These are phyloP conservation scores for Trichosporon sp. DNA, from an alignment of 1,284 basidiomycete genomes.

Conservation along the genomic window DNA sequence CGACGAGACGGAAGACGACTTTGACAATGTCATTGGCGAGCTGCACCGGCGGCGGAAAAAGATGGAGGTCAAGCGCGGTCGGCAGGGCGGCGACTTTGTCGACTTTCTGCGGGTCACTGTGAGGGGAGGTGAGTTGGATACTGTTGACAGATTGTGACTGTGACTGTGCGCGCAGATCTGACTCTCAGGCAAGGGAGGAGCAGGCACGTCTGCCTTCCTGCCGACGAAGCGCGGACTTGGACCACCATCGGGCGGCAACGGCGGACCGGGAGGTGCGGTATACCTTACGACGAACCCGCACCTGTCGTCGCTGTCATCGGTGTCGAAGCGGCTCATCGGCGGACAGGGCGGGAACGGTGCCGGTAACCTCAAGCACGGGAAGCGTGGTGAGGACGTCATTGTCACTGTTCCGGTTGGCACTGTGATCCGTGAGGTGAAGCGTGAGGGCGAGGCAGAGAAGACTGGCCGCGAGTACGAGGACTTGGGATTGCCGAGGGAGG, in stretches of 20 bases:
- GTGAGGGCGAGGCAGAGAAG: slow-evolving; percentile 57
- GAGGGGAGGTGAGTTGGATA: slow-evolving; percentile 57
- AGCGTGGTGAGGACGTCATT: slow-evolving; percentile 62
- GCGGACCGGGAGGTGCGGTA: slow-evolving; percentile 78
- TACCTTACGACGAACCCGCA: slow-evolving; percentile 70
- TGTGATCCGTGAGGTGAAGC: slow-evolving; percentile 67
- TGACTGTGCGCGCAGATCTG: neutral
- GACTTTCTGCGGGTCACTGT: slow-evolving; percentile 72
- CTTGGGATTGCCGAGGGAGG: slow-evolving; percentile 20
- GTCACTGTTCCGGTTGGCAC: slow-evolving; percentile 83
- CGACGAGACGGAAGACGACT: slow-evolving; percentile 21
- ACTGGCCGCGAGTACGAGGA: slow-evolving; percentile 46
- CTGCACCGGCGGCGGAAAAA: slow-evolving; percentile 35
- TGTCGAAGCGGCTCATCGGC: slow-evolving; percentile 64
- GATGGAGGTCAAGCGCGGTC: slow-evolving; percentile 41
- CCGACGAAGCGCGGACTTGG: slow-evolving; percentile 66
- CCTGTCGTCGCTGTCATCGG: slow-evolving; percentile 68
- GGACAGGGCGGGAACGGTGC: slow-evolving; percentile 64
- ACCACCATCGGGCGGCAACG: slow-evolving; percentile 82
- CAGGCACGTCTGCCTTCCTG: slow-evolving; percentile 77
- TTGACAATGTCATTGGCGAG: slow-evolving; percentile 33
- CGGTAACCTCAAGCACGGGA: slow-evolving; percentile 79
- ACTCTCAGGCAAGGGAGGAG: slow-evolving; percentile 65
- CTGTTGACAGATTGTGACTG: too few relatives aligned
- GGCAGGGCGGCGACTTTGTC: slow-evolving; percentile 66